These are phyloP conservation scores for Aegilops longissima DNA, from an alignment of 176 grass and related monocot genomes.

Conservation along the genomic window DNA sequence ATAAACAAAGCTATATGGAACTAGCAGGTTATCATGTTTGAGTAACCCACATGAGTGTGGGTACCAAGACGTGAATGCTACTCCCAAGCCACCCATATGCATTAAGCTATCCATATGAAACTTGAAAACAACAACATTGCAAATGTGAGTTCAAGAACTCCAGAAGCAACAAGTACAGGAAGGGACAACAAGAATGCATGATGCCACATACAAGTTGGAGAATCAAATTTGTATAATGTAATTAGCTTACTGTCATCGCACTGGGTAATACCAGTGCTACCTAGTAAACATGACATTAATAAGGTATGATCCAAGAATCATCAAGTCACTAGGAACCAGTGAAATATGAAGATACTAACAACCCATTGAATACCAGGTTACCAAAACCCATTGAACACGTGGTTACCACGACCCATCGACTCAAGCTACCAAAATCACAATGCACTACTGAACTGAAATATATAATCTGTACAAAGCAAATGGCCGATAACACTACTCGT, in stretches of 20 bases:
- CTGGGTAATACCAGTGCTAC: not conserved
- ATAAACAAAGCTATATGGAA: not conserved
- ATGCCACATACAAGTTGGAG: not conserved
- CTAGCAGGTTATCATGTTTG: not conserved
- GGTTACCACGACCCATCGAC: too few species aligned
- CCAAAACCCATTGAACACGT: too few species aligned
- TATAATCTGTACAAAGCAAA: too few species aligned
- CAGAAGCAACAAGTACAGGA: not conserved
- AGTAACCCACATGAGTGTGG: not conserved
- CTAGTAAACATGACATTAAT: not conserved
- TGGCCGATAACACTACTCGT: too few species aligned
- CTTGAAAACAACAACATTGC: not conserved
- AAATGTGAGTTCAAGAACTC: not conserved
- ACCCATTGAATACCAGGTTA: too few species aligned
- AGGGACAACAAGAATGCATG: not conserved
- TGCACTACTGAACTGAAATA: too few species aligned
- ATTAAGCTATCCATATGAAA: not conserved
- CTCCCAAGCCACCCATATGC: not conserved
- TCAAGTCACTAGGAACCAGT: not conserved
- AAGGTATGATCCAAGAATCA: not conserved
- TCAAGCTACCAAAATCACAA: too few species aligned
- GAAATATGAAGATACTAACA: not conserved
- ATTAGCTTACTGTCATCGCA: not conserved
- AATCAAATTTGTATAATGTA: not conserved
- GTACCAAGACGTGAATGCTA: not conserved